Conservation (phyloP, 2,329 filamentous ascomycete species). For the Dryadomyces sulphureus region DNA sequence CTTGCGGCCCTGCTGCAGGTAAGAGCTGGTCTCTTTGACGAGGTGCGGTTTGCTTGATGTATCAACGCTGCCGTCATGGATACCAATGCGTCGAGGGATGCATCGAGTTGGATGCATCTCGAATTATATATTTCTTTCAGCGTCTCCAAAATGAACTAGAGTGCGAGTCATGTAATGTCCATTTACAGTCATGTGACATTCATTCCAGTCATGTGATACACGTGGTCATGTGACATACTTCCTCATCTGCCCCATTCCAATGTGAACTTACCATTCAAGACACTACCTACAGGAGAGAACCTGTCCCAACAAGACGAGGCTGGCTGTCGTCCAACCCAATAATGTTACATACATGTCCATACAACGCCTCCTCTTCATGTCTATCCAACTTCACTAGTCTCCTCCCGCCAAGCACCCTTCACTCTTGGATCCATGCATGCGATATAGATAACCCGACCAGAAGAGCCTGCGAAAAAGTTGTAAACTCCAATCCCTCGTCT, state of each 20-base stretch:
- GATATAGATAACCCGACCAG: slow-evolving; percentile 1
- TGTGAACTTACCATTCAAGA: no score
- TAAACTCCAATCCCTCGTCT: slow-evolving; percentile 2
- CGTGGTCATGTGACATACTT: no score
- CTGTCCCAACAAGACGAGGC: slow-evolving; percentile 2
- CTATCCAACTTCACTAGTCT: slow-evolving; percentile 5
- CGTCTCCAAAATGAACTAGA: no score
- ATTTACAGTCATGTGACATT: no score
- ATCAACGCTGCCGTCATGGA: no score
- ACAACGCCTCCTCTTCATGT: not conserved
- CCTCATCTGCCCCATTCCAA: no score
- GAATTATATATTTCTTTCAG: no score
- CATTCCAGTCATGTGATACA: no score
- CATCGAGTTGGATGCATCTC: no score
- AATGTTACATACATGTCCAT: slow-evolving; percentile 10
- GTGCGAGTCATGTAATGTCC: no score
- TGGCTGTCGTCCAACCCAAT: slow-evolving; percentile 5
- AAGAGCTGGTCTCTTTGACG: slow-evolving; percentile 59
- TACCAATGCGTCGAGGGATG: no score
- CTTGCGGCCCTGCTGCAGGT: slow-evolving; percentile 61
- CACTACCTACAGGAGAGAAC: no score
- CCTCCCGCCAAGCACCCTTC: not conserved
- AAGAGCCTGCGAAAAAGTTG: slow-evolving; percentile 1
- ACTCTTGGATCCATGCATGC: not conserved
- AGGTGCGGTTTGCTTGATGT: slow-evolving; percentile 41